These are phyloP conservation scores for Trichomonas tenax DNA, from an alignment of 208 protist species.

Conservation along the genomic window DNA sequence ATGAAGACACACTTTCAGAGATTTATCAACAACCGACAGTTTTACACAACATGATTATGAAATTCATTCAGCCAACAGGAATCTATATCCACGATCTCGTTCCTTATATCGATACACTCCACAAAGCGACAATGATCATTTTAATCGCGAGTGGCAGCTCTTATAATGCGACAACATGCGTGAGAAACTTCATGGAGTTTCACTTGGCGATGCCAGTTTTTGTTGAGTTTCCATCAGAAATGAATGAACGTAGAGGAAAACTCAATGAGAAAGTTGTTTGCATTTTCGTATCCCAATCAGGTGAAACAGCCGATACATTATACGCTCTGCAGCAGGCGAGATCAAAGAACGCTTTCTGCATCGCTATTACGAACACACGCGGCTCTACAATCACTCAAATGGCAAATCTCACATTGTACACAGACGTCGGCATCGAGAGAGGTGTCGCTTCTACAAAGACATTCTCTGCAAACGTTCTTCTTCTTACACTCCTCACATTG, in stretches of 20 bases:
- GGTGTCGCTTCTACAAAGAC: slow-evolving; percentile 48
- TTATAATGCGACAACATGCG: background rate
- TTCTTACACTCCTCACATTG: slow-evolving; percentile 33
- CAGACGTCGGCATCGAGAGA: background rate
- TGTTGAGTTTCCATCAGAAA: background rate
- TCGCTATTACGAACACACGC: background rate
- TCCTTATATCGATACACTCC: background rate
- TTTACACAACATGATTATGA: background rate
- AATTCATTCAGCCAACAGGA: background rate
- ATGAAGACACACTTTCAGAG: background rate
- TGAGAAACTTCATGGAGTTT: background rate
- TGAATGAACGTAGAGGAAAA: background rate
- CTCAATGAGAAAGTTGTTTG: background rate
- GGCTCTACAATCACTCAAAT: background rate
- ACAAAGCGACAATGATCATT: background rate
- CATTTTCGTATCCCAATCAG: background rate
- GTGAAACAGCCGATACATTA: background rate
- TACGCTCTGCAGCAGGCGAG: background rate
- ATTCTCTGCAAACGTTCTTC: slow-evolving; percentile 44
- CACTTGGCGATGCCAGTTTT: background rate
- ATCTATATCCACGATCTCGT: background rate
- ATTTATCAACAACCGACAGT: background rate
- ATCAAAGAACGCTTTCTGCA: background rate
- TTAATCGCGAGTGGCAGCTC: background rate
- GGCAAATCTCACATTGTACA: background rate